These are phyloP conservation scores for Cnidoscolus chayamansa DNA, from an alignment of 441 rosid species.

Conservation along the genomic window DNA sequence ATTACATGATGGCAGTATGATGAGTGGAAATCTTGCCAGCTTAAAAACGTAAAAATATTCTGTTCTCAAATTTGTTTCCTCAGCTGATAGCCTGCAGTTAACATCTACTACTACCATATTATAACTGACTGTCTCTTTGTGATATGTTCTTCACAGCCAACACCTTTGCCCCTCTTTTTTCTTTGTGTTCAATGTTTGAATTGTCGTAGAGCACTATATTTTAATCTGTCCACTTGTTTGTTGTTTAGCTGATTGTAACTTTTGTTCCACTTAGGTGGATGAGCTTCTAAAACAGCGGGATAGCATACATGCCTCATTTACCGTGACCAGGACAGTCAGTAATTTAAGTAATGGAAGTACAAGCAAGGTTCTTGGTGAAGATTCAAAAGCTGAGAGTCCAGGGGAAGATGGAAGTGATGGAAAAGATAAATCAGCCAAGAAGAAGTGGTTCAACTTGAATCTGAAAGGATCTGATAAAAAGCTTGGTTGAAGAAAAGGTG, in stretches of 20 bases:
- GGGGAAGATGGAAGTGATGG: slow-evolving; percentile 76
- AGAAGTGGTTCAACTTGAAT: slow-evolving; percentile 96
- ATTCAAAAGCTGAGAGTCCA: slow-evolving; percentile 54
- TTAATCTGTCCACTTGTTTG: not conserved
- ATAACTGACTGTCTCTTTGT: not conserved
- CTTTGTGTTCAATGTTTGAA: no score
- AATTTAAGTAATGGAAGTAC: slow-evolving; percentile 64
- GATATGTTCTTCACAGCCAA: not conserved
- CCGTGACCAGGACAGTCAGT: slow-evolving; percentile 42
- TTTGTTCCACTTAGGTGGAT: slow-evolving; percentile 55
- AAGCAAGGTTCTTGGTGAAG: slow-evolving; percentile 60
- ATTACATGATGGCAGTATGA: not conserved
- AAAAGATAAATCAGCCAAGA: slow-evolving; percentile 75
- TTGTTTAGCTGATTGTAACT: not conserved
- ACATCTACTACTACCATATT: no score
- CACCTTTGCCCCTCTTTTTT: not conserved
- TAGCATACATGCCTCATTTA: slow-evolving; percentile 67
- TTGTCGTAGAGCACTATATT: not conserved
- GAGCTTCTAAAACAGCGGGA: slow-evolving; percentile 89
- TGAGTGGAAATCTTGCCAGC: not conserved
- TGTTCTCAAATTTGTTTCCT: not conserved
- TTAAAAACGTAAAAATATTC: not conserved
- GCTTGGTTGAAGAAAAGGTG: slow-evolving; percentile 38
- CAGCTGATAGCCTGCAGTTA: not conserved
- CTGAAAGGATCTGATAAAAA: slow-evolving; percentile 75